phyloP scores from a whole-genome alignment of 257 asterid genomes.

The Gentiana straminea region DNA sequence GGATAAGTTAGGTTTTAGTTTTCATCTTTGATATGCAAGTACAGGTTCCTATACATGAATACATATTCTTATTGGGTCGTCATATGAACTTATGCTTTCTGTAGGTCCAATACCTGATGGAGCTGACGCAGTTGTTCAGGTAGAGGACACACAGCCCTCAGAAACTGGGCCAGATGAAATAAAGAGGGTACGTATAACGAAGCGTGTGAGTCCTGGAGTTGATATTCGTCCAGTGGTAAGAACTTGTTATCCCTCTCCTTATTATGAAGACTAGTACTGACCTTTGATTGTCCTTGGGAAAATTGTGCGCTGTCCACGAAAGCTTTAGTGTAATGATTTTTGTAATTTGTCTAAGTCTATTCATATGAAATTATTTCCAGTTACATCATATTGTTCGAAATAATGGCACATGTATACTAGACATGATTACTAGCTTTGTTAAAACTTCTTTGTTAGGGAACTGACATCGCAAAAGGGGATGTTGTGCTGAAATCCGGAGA shows the following conservation, averaged over 20 bases:
- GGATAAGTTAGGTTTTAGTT: too few relatives aligned
- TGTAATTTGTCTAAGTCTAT: too few relatives aligned
- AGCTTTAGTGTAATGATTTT: too few relatives aligned
- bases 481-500: constrained; percentile 79
- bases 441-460: constrained; percentile 45
- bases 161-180: constrained; percentile 28
- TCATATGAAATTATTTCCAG: not conserved
- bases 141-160: constrained; percentile 58
- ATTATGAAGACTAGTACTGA: too few relatives aligned
- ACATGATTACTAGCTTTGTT: not conserved
- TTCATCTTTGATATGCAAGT: too few relatives aligned
- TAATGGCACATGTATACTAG: not conserved
- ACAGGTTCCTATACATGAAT: too few relatives aligned
- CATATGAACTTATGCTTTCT: constrained; percentile 4
- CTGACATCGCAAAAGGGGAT: constrained; percentile 70
- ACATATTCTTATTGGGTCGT: too few relatives aligned
- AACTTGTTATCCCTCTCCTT: constrained; percentile 7
- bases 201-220: constrained; percentile 49
- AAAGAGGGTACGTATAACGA: constrained; percentile 60
- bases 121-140: constrained; percentile 93
- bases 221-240: constrained; percentile 94
- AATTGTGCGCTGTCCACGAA: too few relatives aligned
- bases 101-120: constrained; percentile 93
- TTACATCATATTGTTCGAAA: not conserved
- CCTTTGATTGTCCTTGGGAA: too few relatives aligned